Evolutionary conservation across 352 stramenopile species (phyloP), one percentile per base, ranked within the genome.

Genomic region (Peronospora destructor): DNA sequence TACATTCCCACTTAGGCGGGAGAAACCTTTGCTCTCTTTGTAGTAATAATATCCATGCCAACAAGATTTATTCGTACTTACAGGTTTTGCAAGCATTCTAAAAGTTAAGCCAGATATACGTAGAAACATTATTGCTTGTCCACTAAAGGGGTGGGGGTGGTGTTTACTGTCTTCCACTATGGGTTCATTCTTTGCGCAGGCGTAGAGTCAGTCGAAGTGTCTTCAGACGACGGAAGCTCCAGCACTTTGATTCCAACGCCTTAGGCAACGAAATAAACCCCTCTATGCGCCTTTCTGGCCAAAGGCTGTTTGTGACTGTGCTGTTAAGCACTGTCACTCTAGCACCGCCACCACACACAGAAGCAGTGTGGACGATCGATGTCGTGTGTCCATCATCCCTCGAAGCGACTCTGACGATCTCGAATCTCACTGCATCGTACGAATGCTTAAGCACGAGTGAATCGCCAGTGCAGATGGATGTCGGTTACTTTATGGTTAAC

Each of bases 201-300:
- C 52, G 58, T 44, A 66, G 54, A 67, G 53, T 64, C 59, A 68
- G 53, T 64, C 16, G 35, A 43, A 51, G 17, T 17, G 25, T 32
- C 30, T 33, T 34, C 14, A 29, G 23, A n/a, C 21, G 1, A 42
- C 16, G 39, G 37, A 29, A 25, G 14, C 32, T 23, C 12, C 44
- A 37, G 14, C 54, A 60, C 49, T 68, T 65, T 43, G n/a, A 49
- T 64, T 64, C 35, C 25, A 43, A 62, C 52, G 47, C 58, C 59
- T 49, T n/a, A 37, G 30, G 19, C 25, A 13, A 23, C 43, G 12
- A 26, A 43, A 32, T 21, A 32, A 32, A 6, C 14, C 23, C 21
- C 13, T 19, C 50, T 21, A 71, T 68, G 62, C 49, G 57, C 21
- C 46, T 48, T 33, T 40, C 32, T 19, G 17, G 38, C 50, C 13